Evolutionary conservation across 305 asterid species (phyloP), one percentile per base, ranked within the genome.

Genomic region (Fraxinus baroniana): DNA sequence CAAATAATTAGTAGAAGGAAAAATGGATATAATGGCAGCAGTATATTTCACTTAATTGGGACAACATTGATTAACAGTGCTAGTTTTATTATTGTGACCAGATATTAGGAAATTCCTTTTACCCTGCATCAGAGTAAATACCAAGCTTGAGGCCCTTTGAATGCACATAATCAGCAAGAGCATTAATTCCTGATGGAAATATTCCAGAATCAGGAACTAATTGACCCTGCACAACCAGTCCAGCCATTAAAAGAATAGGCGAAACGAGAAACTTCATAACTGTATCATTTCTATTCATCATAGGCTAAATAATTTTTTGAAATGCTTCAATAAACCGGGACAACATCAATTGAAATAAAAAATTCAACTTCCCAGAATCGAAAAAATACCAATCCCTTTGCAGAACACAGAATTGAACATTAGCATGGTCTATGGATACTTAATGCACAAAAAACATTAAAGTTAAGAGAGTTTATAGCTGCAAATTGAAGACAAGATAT

Each of bases 121-220:
- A 96, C 99, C 99, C 99, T 80, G 98, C 99, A 88, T 94, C 98
- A 72, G 98, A 95, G 87, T 96, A 96, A 82, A 96, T 91, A 46
- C 99, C 98, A 5, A 96, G 91, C 90, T 93, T 94, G 64, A 96
- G 93, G 79, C 97, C 98, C 89, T 91, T 96, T 4, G 88, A 89
- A 82, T 96, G 99, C 71, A 94, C 94, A 86, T 93, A 93, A 90
- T 93, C 98, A 62, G 99, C 94, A 77, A 94, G 90, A 86, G 93
- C 91, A 85, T 94, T 91, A 72, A 96, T 88, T 84, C 99, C 98
- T 0, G 97, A 94, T 26, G 98, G 97, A 77, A 96, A 96, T 22
- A 90, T 76, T 85, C 91, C 84, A 15, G 91, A 37, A 79, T 92
- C 94, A 20, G 97, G 87, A 85, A 86, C 90, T 81, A 94, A 84